Base-by-base conservation (phyloP, 345 rosid species). In the Bruguiera gymnorhiza region DNA sequence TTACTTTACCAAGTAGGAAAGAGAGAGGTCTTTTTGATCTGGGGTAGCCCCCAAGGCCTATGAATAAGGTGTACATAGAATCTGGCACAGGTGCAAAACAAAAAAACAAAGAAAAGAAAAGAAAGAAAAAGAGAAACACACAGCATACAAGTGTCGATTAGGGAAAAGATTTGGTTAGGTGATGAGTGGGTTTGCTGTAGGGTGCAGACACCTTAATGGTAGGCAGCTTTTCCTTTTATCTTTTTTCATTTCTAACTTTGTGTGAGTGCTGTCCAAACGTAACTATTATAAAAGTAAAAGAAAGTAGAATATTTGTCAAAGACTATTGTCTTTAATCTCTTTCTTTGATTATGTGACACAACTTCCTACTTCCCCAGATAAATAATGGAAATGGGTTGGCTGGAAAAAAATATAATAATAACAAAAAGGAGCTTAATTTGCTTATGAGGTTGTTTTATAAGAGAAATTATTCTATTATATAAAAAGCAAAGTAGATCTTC, bases 141-240 rank as follows among this genome's bases (percentile, higher is more conserved):
- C 50, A 0, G 13, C 50, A 0, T 10, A 54, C 62, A 70, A 62
- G 66, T 43, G 50, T 43, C 50, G 3, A 13, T 43, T 43, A 43
- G 43, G 34, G 27, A n/a, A 67, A 70, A 67, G n/a, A 75, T 65
- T 66, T 72, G 63, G 60, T 39, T 75, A 18, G 74, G 80, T n/a
- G 15, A n/a, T 80, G 70, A 39, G 64, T 60, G 69, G 23, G 72
- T 46, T 73, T 67, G 59, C 2, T 56, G 56, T 66, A 67, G 73
- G 30, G 65, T 39, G 70, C 69, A 66, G 72, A 78, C 69, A 75
- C 80, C 80, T 70, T 70, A 61, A 63, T 68, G 82, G 75, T 67
- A 70, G 83, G 75, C 82, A 83, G 67, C 78, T 74, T 70, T 83
- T 69, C n/a, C 53, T 65, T 43, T 73, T 5, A 46, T 67, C 16